These are phyloP conservation scores for Suillus tomentosus DNA, from an alignment of 768 basidiomycete genomes.

Conservation along the genomic window DNA sequence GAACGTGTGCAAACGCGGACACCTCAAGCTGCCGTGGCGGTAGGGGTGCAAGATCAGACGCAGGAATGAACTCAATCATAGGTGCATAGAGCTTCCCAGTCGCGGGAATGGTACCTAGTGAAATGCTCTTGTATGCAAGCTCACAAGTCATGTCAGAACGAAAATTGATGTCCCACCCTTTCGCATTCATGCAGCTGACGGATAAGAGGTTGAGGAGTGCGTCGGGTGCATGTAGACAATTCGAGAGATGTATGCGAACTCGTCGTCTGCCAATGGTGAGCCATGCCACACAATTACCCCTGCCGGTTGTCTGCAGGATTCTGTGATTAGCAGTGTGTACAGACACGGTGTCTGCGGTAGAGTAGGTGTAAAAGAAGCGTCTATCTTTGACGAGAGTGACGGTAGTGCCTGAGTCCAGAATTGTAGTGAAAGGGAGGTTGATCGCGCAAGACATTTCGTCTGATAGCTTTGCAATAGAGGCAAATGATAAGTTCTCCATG, in stretches of 20 bases:
- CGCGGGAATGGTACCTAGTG: rapidly evolving
- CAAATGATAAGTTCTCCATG: too few species aligned
- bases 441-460: too few species aligned
- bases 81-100: not conserved
- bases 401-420: too few species aligned
- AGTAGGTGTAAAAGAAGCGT: too few species aligned
- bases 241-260: not conserved
- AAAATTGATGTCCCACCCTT: not conserved
- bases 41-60: not conserved
- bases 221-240: not conserved
- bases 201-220: not conserved
- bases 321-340: too few species aligned
- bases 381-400: too few species aligned
- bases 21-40: too few species aligned
- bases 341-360: rapidly evolving
- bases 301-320: too few species aligned
- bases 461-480: rapidly evolving
- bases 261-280: rapidly evolving
- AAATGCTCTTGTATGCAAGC: rapidly evolving
- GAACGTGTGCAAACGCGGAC: too few species aligned
- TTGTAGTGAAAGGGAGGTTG: too few species aligned
- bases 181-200: not conserved
- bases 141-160: not conserved
- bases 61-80: not conserved
- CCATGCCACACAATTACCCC: not conserved